Base-by-base conservation (phyloP, 2,329 filamentous ascomycete species). In the Alternaria sp. region DNA sequence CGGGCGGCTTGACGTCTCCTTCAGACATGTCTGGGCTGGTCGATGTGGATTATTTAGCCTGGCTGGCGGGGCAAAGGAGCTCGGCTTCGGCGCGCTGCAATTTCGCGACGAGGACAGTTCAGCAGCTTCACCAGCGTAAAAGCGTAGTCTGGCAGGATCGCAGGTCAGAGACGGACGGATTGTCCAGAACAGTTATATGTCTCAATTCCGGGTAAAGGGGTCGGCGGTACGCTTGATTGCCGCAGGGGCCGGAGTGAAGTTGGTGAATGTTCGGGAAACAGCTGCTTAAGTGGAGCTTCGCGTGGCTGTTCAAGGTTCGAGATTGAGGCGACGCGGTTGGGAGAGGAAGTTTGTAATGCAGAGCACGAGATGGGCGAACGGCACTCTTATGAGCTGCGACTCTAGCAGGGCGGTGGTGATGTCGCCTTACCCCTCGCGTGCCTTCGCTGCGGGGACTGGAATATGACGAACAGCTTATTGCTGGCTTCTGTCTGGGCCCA, bases 1-100 rank as follows among this genome's bases (percentile, higher is more conserved):
- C 89, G 25, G 75, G 73, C 30, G 81, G 81, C 70, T 80, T 77
- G 43, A 77, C 74, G 55, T 76, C 65, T 65, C 82, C 82, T 69
- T 84, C 82, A 66, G 82, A 83, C 82, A 84, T 84, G 65, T 55
- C 36, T 70, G 68, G 47, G 57, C 23, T 57, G 65, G 62, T 57
- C 58, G 52, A 47, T 54, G 45, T 58, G 54, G 50, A 62, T 36
- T 44, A 25, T 15, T 15, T 52, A 44, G 59, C 55, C 61, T 61
- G 36, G 36, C 46, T 28, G 54, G 56, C 57, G 57, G 61, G 46
- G 61, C 56, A 52, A 40, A 57, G 47, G 49, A 55, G 32, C 44
- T 59, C 40, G 60, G 47, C 56, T 55, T 65, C 45, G 63, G 60
- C 59, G 60, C 52, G 61, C 64, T 60, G 62, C 26, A 56, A 56